Evolutionary conservation across 176 grass and related monocot species (phyloP).

Genomic region (Calamus simplicifolius): DNA sequence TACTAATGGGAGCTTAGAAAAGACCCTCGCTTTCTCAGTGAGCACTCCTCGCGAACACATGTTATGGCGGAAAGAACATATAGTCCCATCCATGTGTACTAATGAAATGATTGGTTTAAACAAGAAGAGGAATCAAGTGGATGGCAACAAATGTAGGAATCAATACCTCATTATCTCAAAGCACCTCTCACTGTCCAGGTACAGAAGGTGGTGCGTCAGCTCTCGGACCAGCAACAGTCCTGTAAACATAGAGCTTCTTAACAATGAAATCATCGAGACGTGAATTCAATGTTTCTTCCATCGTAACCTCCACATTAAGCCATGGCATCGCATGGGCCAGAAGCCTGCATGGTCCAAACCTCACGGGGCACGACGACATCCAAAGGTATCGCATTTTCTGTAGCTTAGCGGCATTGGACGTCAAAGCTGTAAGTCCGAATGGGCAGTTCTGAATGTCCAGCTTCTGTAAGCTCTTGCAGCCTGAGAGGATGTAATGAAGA

Average conservation of each 20-base stretch:
- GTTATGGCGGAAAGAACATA: too few species aligned
- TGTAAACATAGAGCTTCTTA: conserved; percentile 55
- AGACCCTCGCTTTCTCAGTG: too few species aligned
- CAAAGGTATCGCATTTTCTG: conserved; percentile 96
- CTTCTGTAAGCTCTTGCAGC: conserved; percentile 72
- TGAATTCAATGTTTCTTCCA: conserved; percentile 25
- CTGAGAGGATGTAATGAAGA: conserved; percentile 56
- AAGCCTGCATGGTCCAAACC: conserved; percentile 47
- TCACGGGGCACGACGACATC: conserved; percentile 67
- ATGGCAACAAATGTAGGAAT: too few species aligned
- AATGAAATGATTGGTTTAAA: too few species aligned
- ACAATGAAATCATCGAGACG: conserved; percentile 41
- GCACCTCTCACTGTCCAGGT: conserved; percentile 39
- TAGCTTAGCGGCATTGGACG: conserved; percentile 59
- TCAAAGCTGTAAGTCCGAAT: conserved; percentile 52
- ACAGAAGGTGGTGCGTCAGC: conserved; percentile 49
- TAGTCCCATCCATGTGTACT: too few species aligned
- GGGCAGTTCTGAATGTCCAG: conserved; percentile 77
- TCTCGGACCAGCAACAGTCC: conserved; percentile 55
- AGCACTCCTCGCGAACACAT: too few species aligned
- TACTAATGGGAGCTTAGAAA: too few species aligned
- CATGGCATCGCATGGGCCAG: conserved; percentile 54
- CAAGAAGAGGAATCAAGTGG: too few species aligned
- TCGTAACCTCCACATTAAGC: conserved; percentile 64
- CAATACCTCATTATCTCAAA: too few species aligned